Evolutionary conservation across 306 rosid genomes (phyloP), one percentile per base, ranked within the genome.

Genomic region (Ceratonia siliqua): DNA sequence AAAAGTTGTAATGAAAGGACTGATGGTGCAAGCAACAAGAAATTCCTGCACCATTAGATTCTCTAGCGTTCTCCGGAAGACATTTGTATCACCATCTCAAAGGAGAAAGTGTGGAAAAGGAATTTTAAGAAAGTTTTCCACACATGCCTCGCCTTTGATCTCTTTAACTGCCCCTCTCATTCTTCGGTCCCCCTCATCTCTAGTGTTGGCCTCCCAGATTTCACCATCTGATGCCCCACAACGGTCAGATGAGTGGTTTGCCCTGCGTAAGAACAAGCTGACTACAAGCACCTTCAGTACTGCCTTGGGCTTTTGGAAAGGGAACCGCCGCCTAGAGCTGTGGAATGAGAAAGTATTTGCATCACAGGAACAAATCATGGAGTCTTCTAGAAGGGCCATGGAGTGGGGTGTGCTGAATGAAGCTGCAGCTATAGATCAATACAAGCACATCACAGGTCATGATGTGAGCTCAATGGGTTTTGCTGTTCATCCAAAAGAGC

Each of bases 221-320:
- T 76, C 78, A 0, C 85, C 48, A 0, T 82, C 89, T 0, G 84
- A 89, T 42, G 82, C 90, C 71, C 88, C 95, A 11, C 99, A 95
- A 53, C 89, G 92, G 1, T 95, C 99, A 2, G 93, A 90, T 0
- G 99, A 95, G 82, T 94, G 99, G 98, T 94, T 94, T 52, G 96
- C 99, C 25, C 90, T 92, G 49, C 95, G 99, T n/a, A 87, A 56
- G 89, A 90, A 95, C 82, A 95, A 64, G 81, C 90, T 95, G 43
- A 95, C 98, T 17, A 90, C 98, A 6, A 90, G 98, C 87, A 89
- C 99, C 17, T 95, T 95, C 83, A 86, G 99, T 66, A 92, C 99
- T 6, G 98, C 92, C 24, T 82, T 95, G 62, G 99, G 99, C 0
- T 95, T 95, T 69, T 95, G 98, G 98, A 95, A 88, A 59, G 97